Conservation (phyloP, 192 early-diverging fungal species). For the Jimgerdemannia lactiflua region DNA sequence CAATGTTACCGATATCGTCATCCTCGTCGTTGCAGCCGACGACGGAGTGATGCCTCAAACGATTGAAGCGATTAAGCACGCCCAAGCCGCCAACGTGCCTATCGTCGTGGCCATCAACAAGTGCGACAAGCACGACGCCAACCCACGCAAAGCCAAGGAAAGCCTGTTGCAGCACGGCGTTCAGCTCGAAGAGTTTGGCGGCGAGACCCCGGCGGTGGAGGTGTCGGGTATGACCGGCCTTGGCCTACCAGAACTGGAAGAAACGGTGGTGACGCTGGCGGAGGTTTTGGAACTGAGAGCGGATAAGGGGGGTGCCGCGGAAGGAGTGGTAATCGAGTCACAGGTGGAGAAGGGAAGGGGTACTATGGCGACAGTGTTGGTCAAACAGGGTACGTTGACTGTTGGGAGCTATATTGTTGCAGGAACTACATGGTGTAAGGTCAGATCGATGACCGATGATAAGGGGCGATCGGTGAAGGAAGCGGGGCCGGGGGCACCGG, state of each 20-base stretch:
- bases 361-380: conserved; percentile 83
- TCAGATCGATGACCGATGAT: conserved; percentile 82
- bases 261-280: conserved; percentile 81
- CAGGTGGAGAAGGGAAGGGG: conserved; percentile 84
- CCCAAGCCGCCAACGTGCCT: conserved; percentile 78
- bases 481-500: conserved; percentile 83
- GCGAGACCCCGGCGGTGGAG: conserved; percentile 89
- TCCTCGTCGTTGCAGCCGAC: conserved; percentile 96
- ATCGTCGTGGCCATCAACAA: conserved; percentile 98
- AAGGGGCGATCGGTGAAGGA: conserved; percentile 63
- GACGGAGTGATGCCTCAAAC: conserved; percentile 99
- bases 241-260: conserved; percentile 86
- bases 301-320: conserved; percentile 71
- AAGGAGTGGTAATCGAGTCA: conserved; percentile 88
- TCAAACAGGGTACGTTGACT: conserved; percentile 84
- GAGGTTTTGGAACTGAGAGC: conserved; percentile 89
- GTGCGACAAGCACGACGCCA: conserved; percentile 87
- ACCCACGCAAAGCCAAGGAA: conserved; percentile 58
- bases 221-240: conserved; percentile 86
- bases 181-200: conserved; percentile 88
- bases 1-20: conserved; percentile 90
- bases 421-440: conserved; percentile 84
- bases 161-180: conserved; percentile 74
- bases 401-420: conserved; percentile 81
- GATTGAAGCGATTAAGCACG: conserved; percentile 91